Conservation (phyloP, 768 basidiomycete genomes). For the Trametes maxima region DNA sequence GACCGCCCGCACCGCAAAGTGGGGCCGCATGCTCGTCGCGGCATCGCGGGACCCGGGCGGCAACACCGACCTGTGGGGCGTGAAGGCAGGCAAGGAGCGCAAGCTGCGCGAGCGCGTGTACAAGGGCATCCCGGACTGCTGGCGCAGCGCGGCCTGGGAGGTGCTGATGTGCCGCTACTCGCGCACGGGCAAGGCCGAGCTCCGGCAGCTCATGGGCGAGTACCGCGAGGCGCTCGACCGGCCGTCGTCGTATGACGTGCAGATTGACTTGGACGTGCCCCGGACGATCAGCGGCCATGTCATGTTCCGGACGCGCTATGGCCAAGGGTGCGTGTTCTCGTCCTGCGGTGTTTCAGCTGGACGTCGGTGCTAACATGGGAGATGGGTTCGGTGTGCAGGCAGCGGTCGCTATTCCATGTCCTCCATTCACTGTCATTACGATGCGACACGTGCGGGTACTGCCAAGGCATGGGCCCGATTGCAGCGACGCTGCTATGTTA, state of each 20-base stretch:
- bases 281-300: conserved; percentile 94
- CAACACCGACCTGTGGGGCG: conserved; percentile 73
- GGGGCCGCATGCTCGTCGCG: conserved; percentile 88
- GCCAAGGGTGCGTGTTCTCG: conserved; percentile 73
- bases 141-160: conserved; percentile 93
- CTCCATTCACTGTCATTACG: conserved; percentile 87
- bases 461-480: conserved; percentile 99
- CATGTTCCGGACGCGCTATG: conserved; percentile 94
- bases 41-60: conserved; percentile 70
- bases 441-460: conserved; percentile 91
- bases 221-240: conserved; percentile 71
- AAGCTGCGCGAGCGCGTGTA: conserved; percentile 79
- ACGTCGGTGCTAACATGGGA: background rate
- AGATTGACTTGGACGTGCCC: conserved; percentile 98
- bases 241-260: conserved; percentile 89
- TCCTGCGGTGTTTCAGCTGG: background rate
- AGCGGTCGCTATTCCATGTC: conserved; percentile 94
- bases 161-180: conserved; percentile 65
- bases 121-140: conserved; percentile 97
- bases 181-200: conserved; percentile 46
- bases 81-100: conserved; percentile 62
- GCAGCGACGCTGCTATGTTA: conserved; percentile 94
- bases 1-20: conserved; percentile 78
- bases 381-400: conserved; percentile 48
- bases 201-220: conserved; percentile 46